Evolutionary conservation across 2,329 filamentous ascomycete genomes (phyloP), one percentile per base, ranked within the genome.

Genomic region (Taxawa tesnikishii): DNA sequence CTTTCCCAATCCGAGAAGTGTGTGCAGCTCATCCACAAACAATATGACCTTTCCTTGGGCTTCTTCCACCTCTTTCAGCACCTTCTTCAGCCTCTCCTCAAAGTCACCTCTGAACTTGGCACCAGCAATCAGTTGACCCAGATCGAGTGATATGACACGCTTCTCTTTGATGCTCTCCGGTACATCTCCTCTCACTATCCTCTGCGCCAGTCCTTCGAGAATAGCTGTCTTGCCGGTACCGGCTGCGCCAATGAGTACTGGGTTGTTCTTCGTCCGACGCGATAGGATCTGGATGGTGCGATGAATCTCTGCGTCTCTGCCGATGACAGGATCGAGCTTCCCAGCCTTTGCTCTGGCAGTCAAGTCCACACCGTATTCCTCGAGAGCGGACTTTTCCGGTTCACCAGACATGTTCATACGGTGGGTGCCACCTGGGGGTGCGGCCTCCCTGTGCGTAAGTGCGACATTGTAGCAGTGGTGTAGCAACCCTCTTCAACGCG

Each of bases 81-180:
- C 85, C 42, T 79, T 79, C 56, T 96, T 96, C 38, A 96, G 53
- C 26, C 90, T 70, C 53, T 98, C 90, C 53, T 98, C 90, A 38
- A 98, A 96, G 47, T 98, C 90, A 29, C 90, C 90, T 29, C 90
- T 67, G 48, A 90, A 98, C 50, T 94, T 96, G 26, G 90, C 87
- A 29, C 90, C 90, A 2, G 90, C 90, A 46, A 98, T 94, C 11
- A 98, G 70, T 21, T 83, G 84, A 2, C 90, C 90, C 4, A 98
- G 67, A 47, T 98, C 90, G 23, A 96, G 59, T 5, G 79, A 74
- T 34, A 96, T 74, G 15, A 98, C 88, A 32, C 78, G 70, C 58
- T 96, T 96, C 46, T 94, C 79, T 59, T 94, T 94, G 54, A 98
- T 80, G 44, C 83, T 93, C 57, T 96, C 90, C 0, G 90, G 88